phyloP scores from a whole-genome alignment of 2,329 filamentous ascomycete species.

The Huntiella moniliformis region DNA sequence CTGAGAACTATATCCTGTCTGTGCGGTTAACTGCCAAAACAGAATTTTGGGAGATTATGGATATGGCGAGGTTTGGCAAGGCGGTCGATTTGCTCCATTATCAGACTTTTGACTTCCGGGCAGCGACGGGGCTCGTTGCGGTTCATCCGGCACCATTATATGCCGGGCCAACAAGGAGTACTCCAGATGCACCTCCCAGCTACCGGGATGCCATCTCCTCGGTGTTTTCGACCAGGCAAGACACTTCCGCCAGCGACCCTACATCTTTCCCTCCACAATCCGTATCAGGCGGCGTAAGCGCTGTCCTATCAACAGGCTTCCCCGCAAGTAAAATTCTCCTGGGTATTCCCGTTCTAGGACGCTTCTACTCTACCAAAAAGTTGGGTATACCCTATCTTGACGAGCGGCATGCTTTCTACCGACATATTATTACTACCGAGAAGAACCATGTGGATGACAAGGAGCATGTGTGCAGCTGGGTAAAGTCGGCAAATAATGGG shows the following conservation, averaged over 20 bases:
- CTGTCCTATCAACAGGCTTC: background rate
- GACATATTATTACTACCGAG: background rate
- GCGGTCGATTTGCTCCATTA: conserved; percentile 1
- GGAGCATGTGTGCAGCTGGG: too few species aligned
- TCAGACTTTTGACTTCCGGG: conserved; percentile 1
- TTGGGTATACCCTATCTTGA: background rate
- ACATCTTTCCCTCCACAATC: background rate
- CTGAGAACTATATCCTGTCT: conserved; percentile 4
- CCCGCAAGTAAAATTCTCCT: conserved; percentile 2
- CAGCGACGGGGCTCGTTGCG: too few species aligned
- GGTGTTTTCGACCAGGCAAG: too few species aligned
- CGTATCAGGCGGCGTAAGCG: background rate
- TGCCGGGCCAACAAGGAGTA: too few species aligned
- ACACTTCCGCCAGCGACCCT: too few species aligned
- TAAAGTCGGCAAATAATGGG: too few species aligned
- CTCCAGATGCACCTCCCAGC: too few species aligned
- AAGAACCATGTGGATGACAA: background rate
- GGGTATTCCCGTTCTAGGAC: conserved; percentile 1
- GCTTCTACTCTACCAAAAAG: background rate
- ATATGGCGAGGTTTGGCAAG: background rate
- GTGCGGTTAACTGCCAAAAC: background rate
- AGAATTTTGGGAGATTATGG: too few species aligned
- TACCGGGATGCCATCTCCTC: too few species aligned
- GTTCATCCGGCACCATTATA: too few species aligned
- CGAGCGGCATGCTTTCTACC: background rate